phyloP scores from a whole-genome alignment of 2,329 filamentous ascomycete genomes.

The Claviceps arundinis region DNA sequence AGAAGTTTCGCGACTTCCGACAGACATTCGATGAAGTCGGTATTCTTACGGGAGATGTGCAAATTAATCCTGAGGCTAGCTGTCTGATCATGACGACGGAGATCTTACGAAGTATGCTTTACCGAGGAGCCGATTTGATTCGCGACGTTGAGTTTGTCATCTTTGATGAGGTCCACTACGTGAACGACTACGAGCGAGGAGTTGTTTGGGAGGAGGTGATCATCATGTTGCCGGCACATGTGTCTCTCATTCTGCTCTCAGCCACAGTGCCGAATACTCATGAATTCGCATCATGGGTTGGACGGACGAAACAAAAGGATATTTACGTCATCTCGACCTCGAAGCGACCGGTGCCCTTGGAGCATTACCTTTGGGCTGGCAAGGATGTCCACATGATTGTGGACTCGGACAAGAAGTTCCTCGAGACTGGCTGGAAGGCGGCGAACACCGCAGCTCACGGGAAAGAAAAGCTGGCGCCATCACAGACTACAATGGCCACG shows the following conservation, averaged over 20 bases:
- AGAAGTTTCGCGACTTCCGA: constrained; percentile 94
- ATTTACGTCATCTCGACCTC: constrained; percentile 98
- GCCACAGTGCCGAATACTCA: constrained; percentile 96
- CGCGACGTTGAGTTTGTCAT: constrained; percentile 97
- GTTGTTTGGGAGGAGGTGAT: constrained; percentile 99
- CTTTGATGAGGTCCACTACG: constrained; percentile 97
- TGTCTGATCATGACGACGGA: constrained; percentile 99
- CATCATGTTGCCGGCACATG: constrained; percentile 96
- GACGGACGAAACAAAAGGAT: constrained; percentile 93
- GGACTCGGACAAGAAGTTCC: constrained; percentile 78
- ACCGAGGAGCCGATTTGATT: constrained; percentile 88
- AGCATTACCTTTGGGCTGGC: constrained; percentile 92
- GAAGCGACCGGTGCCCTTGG: constrained; percentile 85
- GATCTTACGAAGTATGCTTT: constrained; percentile 95
- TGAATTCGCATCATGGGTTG: constrained; percentile 97
- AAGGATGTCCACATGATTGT: constrained; percentile 94
- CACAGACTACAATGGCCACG: constrained; percentile 20
- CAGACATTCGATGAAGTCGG: constrained; percentile 88
- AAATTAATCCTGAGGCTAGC: constrained; percentile 94
- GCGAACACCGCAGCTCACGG: constrained; percentile 73
- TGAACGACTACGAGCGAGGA: constrained; percentile 89
- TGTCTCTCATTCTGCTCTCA: constrained; percentile 86
- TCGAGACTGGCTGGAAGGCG: constrained; percentile 90
- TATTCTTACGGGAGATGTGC: constrained; percentile 92
- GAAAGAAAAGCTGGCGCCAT: constrained; percentile 57